Base-by-base conservation (phyloP, 805 yeast species). In the Ogataea chonburiensis region DNA sequence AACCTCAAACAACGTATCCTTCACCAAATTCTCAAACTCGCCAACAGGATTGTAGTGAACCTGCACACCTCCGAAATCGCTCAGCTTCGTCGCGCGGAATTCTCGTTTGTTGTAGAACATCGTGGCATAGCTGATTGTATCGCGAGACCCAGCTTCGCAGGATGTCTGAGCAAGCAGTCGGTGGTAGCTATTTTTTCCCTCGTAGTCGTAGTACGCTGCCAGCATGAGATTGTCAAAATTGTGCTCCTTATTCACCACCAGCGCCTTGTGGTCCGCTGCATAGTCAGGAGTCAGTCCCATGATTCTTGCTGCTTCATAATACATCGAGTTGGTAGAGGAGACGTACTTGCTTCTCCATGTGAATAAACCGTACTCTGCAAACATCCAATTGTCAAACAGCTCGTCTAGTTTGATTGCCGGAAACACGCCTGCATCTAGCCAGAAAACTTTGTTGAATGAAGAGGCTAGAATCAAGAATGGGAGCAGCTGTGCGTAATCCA, bases 321-420 rank as follows among this genome's bases (percentile, higher is more conserved):
- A 77, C 28, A 62, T 59, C 6, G 86, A 85, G 3, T 79, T 66
- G 0, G 85, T 77, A 3, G 81, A 73, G 39, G 86, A 66, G 50
- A 71, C 67, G 85, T 86, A 80, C 42, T 75, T 74, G 55, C 79
- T 86, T 1, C 86, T 86, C 87, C 86, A 81, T 4, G 75, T 64
- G 17, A 81, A 65, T 50, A 81, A 56, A 1, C 86, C 86, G 12
- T 63, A 55, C 6, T 66, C 56, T n/a, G 43, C 34, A 52, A 68
- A 79, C 5, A 80, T 73, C 27, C 68, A 66, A n/a, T 48, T 40
- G 2, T 43, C 28, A 21, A 61, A 58, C 26, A 60, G 36, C 1
- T 21, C 10, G 15, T 61, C 62, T 5, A 67, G 63, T 36, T 58
- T 55, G 29, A 50, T 49, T 19, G 69, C 55, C 2, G 72, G 67